A percentile compares a stretch with the other conserved stretches of the same genome.
Evolutionary conservation across 345 rosid genomes (phyloP).

Genomic region (Limnanthes douglasii): DNA sequence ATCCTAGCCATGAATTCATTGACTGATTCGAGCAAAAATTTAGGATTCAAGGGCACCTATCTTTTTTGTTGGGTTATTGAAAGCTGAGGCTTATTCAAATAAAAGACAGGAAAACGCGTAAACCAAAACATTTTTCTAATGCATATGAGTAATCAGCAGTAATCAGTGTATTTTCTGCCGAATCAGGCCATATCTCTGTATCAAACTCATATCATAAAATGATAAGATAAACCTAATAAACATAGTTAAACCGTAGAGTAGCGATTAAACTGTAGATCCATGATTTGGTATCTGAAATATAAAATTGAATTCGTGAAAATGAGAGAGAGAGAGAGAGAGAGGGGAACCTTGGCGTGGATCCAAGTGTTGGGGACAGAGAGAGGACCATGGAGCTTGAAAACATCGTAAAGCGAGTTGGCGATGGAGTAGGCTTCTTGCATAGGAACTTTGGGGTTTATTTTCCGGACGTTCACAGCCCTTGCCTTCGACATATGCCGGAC

Average conservation of each 20-base stretch:
- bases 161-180: not conserved
- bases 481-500: constrained; percentile 56
- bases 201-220: not conserved
- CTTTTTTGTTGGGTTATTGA: too few species aligned
- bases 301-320: not conserved
- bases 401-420: constrained; percentile 43
- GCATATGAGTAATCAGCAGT: not conserved
- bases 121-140: not conserved
- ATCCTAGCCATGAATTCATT: too few species aligned
- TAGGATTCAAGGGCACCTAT: too few species aligned
- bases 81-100: too few species aligned
- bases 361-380: constrained; percentile 67
- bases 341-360: constrained; percentile 53
- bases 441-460: constrained; percentile 87
- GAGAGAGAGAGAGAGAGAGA: constrained; percentile 1
- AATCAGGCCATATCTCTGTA: not conserved
- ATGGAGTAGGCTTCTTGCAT: constrained; percentile 71
- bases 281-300: not conserved
- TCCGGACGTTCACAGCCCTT: constrained; percentile 69
- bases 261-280: not conserved
- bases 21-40: too few species aligned
- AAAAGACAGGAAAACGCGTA: too few species aligned
- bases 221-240: not conserved
- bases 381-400: constrained; percentile 62
- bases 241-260: not conserved